A percentile compares a stretch with the other conserved stretches of the same genome.
Conservation (phyloP, 1,139 yeast species). For the Suhomyces chickasaworum region DNA sequence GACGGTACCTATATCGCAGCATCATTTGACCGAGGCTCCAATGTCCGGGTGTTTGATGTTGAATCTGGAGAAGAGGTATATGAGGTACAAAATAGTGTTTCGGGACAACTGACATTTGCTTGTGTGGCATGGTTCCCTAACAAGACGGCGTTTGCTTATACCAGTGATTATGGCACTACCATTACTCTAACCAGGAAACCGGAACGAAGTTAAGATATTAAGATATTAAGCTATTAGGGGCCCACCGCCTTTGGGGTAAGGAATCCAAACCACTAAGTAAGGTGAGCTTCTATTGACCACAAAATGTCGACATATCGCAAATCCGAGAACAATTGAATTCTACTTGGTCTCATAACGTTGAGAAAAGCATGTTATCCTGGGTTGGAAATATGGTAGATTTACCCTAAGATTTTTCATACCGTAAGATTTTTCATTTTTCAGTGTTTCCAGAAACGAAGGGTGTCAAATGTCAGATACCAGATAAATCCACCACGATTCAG, state of each 20-base stretch:
- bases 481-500: too few relatives aligned
- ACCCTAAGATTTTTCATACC: too few relatives aligned
- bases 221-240: too few relatives aligned
- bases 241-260: too few relatives aligned
- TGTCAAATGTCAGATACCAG: too few relatives aligned
- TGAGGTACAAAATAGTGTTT: slow-evolving; percentile 40
- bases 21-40: slow-evolving; percentile 45
- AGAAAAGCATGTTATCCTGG: too few relatives aligned
- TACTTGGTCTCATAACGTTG: neutral
- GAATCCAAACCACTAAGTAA: too few relatives aligned
- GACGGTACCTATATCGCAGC: slow-evolving; percentile 51
- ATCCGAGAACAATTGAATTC: neutral
- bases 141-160: slow-evolving; percentile 36
- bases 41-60: slow-evolving; percentile 42
- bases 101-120: slow-evolving; percentile 39
- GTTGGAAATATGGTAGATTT: too few relatives aligned
- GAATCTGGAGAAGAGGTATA: slow-evolving; percentile 32
- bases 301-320: neutral
- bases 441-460: neutral
- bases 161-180: slow-evolving; percentile 37
- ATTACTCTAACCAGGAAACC: slow-evolving; percentile 16
- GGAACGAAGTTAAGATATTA: neutral
- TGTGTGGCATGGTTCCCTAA: slow-evolving; percentile 46
- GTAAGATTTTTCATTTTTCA: too few relatives aligned
- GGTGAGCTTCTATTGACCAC: neutral